phyloP scores from a whole-genome alignment of 192 early-diverging fungal genomes.

The Powellomyces hirtus region DNA sequence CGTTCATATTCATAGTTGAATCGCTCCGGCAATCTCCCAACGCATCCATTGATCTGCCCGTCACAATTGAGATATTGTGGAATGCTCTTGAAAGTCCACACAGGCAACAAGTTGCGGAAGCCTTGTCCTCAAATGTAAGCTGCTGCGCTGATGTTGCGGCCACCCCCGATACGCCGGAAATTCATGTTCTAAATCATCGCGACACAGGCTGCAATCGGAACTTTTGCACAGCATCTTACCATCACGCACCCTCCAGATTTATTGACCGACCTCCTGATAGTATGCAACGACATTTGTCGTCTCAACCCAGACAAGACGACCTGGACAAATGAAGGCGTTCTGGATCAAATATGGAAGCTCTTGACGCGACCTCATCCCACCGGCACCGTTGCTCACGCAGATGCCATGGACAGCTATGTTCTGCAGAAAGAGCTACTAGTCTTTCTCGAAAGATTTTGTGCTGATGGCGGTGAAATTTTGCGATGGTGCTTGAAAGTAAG shows the following conservation, averaged over 20 bases:
- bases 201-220: neutral
- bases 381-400: neutral
- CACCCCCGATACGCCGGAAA: no score
- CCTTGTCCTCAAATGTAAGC: neutral
- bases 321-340: neutral
- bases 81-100: slow-evolving; percentile 16
- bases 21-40: neutral
- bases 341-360: neutral
- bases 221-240: neutral
- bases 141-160: no score
- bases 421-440: slow-evolving; percentile 7
- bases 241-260: slow-evolving; percentile 1
- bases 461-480: slow-evolving; percentile 1
- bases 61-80: slow-evolving; percentile 21
- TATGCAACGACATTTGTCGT: neutral
- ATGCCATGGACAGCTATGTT: neutral
- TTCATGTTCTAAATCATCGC: neutral
- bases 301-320: neutral
- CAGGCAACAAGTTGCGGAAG: neutral
- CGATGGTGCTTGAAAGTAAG: slow-evolving; percentile 10
- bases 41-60: neutral
- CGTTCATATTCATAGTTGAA: neutral
- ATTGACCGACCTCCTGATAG: slow-evolving; percentile 10
- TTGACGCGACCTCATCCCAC: neutral
- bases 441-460: neutral